phyloP scores from a whole-genome alignment of 805 yeast genomes.

The Starmerella asiatica region DNA sequence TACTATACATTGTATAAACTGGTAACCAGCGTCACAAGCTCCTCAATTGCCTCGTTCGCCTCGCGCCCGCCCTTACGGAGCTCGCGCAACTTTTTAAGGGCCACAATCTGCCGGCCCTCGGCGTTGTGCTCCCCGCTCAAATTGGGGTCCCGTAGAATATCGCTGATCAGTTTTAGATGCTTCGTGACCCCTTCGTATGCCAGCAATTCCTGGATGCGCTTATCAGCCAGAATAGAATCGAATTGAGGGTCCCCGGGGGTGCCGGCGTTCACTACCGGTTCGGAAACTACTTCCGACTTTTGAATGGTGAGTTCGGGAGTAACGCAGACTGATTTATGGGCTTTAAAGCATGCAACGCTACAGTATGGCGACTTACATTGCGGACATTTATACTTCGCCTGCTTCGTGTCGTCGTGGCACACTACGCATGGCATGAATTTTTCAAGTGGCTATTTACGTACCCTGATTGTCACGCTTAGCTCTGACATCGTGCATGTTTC shows the following conservation, averaged over 20 bases:
- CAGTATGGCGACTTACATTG: constrained; percentile 36
- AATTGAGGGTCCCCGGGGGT: not conserved
- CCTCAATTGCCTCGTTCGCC: constrained; percentile 56
- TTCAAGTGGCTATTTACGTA: not conserved
- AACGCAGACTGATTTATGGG: constrained; percentile 28
- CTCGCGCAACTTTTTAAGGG: constrained; percentile 46
- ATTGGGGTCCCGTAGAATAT: constrained; percentile 36
- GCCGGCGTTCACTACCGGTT: not conserved
- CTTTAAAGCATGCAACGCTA: constrained; percentile 47
- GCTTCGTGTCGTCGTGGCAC: constrained; percentile 5
- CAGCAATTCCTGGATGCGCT: constrained; percentile 35
- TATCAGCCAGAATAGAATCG: constrained; percentile 26
- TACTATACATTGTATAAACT: too few relatives aligned
- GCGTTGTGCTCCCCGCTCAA: constrained; percentile 37
- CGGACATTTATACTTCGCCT: constrained; percentile 43
- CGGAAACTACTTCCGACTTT: too few relatives aligned
- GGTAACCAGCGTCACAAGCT: constrained; percentile 35
- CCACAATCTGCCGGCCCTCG: constrained; percentile 47
- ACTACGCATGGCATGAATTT: constrained; percentile 13
- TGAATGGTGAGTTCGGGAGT: not conserved
- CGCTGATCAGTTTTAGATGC: constrained; percentile 40
- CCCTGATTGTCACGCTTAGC: not conserved
- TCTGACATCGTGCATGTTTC: not conserved
- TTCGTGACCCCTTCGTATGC: constrained; percentile 40
- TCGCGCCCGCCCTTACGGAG: constrained; percentile 53